Conservation (phyloP, 2,329 filamentous ascomycete species). For the Diaporthe nobilis region DNA sequence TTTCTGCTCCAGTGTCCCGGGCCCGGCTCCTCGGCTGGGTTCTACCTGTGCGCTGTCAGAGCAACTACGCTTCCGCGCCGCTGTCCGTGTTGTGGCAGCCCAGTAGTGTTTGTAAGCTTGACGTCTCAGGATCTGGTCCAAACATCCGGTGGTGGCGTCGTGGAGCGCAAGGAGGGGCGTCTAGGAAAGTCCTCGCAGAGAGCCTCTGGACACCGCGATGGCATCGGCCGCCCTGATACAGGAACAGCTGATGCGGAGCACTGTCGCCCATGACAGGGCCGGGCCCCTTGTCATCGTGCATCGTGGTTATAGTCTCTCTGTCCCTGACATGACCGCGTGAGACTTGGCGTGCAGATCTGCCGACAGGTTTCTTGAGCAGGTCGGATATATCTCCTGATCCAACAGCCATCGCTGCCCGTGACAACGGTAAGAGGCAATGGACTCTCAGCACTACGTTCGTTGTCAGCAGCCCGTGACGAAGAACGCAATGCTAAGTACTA, state of each 20-base stretch:
- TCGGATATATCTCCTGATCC: background rate
- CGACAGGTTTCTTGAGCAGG: background rate
- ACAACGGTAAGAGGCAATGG: background rate
- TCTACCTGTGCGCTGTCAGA: slow-evolving; percentile 16
- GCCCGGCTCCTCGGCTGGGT: slow-evolving; percentile 8
- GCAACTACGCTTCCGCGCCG: background rate
- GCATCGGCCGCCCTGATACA: background rate
- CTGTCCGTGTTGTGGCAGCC: background rate
- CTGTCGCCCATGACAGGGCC: background rate
- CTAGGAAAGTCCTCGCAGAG: no score
- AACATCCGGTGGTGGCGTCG: background rate
- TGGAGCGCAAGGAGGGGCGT: background rate
- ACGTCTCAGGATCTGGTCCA: background rate
- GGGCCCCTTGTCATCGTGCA: background rate
- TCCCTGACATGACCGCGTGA: slow-evolving; percentile 1
- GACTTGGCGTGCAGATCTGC: slow-evolving; percentile 15
- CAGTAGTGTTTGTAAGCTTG: background rate
- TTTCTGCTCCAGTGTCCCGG: slow-evolving; percentile 12
- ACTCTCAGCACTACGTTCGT: no score
- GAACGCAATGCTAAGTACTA: background rate
- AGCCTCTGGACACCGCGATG: background rate
- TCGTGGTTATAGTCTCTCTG: background rate
- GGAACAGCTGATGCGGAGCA: background rate
- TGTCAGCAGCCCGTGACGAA: background rate
- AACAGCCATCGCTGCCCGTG: background rate